Base-by-base conservation (phyloP, 306 rosid genomes). In the Cicer yamashitae region DNA sequence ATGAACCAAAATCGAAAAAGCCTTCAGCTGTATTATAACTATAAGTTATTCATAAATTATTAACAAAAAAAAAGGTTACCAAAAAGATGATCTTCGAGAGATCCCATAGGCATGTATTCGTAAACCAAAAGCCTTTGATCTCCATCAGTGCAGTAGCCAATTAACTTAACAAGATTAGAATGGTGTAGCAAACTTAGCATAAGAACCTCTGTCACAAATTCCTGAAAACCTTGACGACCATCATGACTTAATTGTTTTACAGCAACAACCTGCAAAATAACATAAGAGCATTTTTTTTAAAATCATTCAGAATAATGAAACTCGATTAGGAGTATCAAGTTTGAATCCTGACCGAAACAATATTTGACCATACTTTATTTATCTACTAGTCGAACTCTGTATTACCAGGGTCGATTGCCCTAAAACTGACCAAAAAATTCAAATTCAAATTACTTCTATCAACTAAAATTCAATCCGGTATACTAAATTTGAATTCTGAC, bases 71-170 rank as follows among this genome's bases (percentile, higher is more conserved):
- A 44, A 44, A 15, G 57, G 8, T 57, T 87, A 90, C 98, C 94
- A 46, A 90, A 89, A 34, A 93, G 98, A 84, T 93, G 96, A 77
- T 86, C 89, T 81, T 89, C 94, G 45, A 93, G 73, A 84, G 89
- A 89, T 65, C 98, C 96, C 90, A 88, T 87, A 1, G 94, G 88
- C 96, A 93, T 87, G 85, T 83, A 93, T 78, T 93, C 98, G 41
- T 92, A 92, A 63, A 92, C 92, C 87, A 92, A 76, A 61, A 92
- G 96, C 74, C 97, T 90, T 70, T 92, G 91, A 90, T 94, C 97
- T 57, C 98, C 98, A 75, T 94, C 94, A 8, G 97, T 94, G 86
- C 97, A 94, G 87, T 91, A 94, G 66, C 98, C 98, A 73, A 83
- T 90, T 84, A 94, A 88, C 75, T 86, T 94, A 30, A 94, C 98